phyloP scores from a whole-genome alignment of 106 monocot species.

The Apostasia ramifera region DNA sequence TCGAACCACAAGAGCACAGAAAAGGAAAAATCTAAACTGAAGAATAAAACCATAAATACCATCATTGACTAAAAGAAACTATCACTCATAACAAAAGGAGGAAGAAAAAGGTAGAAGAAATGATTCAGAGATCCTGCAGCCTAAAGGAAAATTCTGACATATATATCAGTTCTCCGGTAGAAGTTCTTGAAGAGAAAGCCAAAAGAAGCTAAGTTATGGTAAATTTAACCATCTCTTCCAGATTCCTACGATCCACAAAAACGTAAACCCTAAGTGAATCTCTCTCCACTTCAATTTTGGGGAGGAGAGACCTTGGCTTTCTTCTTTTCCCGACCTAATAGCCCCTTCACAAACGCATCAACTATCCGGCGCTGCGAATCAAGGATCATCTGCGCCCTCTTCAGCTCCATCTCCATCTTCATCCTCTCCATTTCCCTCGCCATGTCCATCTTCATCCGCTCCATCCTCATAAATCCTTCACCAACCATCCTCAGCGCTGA shows the following conservation, averaged over 20 bases:
- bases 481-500: conserved; percentile 57
- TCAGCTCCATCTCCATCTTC: conserved; percentile 90
- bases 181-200: too few species aligned
- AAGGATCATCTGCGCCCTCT: conserved; percentile 74
- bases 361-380: conserved; percentile 65
- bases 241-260: too few species aligned
- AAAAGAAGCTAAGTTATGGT: too few species aligned
- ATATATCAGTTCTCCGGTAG: too few species aligned
- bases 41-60: not conserved
- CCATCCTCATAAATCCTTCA: conserved; percentile 81
- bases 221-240: too few species aligned
- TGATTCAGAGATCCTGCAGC: too few species aligned
- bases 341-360: conserved; percentile 38
- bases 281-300: not conserved
- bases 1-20: not conserved
- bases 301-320: conserved; percentile 1
- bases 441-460: conserved; percentile 96
- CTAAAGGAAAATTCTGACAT: too few species aligned
- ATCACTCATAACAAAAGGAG: too few species aligned
- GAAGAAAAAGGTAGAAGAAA: too few species aligned
- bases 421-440: conserved; percentile 67
- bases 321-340: conserved; percentile 29
- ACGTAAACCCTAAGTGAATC: too few species aligned
- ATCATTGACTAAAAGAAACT: not conserved
- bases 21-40: not conserved